A percentile compares a stretch with the other conserved stretches of the same genome.
phyloP scores from a whole-genome alignment of 2,329 filamentous ascomycete species.

The Phyllosticta ampelicida region DNA sequence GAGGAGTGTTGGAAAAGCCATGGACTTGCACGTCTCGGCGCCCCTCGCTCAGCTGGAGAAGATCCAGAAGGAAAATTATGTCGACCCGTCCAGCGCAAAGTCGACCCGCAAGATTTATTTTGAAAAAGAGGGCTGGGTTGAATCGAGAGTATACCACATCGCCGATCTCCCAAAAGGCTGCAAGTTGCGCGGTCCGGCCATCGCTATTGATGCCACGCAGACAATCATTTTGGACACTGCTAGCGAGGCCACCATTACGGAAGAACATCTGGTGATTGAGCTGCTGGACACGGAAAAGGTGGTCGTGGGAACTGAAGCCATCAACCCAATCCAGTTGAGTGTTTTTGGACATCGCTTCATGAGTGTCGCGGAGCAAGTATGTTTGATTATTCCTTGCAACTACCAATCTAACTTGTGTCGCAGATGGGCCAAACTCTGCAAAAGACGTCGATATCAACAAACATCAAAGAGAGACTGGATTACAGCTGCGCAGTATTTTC shows the following conservation, averaged over 20 bases:
- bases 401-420: background rate
- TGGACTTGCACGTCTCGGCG: constrained; percentile 26
- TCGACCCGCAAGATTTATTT: constrained; percentile 47
- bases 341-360: constrained; percentile 19
- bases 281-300: constrained; percentile 26
- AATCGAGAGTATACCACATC: constrained; percentile 19
- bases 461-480: constrained; percentile 22
- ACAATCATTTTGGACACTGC: constrained; percentile 32
- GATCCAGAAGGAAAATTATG: constrained; percentile 46
- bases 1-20: constrained; percentile 56
- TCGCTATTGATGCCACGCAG: constrained; percentile 33
- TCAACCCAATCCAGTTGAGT: constrained; percentile 14
- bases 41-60: constrained; percentile 31
- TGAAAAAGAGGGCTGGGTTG: constrained; percentile 15
- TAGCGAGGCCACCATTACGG: constrained; percentile 17
- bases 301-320: constrained; percentile 1
- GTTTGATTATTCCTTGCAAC: background rate
- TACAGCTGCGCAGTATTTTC: constrained; percentile 19
- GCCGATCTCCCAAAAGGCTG: constrained; percentile 15
- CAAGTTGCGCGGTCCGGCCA: constrained; percentile 20
- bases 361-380: constrained; percentile 16
- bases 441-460: constrained; percentile 17
- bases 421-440: constrained; percentile 18
- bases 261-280: constrained; percentile 32
- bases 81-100: constrained; percentile 53